A percentile compares a stretch with the other conserved stretches of the same genome.
phyloP scores from a whole-genome alignment of 1,284 basidiomycete genomes.

The Trichosporon asahii region DNA sequence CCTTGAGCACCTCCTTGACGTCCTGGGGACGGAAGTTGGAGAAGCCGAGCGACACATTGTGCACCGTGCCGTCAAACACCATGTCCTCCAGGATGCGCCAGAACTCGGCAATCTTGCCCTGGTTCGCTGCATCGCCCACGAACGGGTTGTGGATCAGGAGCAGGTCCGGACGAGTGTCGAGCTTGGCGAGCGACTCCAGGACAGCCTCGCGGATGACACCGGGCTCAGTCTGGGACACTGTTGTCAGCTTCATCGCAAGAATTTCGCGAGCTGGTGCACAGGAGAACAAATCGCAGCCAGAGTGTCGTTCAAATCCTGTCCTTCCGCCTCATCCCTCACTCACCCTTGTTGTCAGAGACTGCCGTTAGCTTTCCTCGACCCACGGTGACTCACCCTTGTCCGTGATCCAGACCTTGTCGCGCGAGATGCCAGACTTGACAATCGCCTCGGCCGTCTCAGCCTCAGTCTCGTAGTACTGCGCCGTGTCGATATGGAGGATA shows the following conservation, averaged over 20 bases:
- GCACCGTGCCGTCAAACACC: constrained; percentile 59
- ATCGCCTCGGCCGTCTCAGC: constrained; percentile 52
- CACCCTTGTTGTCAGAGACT: constrained; percentile 17
- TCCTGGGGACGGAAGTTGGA: constrained; percentile 47
- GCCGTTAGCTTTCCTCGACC: not conserved
- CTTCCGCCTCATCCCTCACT: not conserved
- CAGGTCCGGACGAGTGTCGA: constrained; percentile 37
- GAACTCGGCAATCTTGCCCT: constrained; percentile 32
- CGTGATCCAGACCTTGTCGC: constrained; percentile 55
- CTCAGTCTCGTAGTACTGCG: constrained; percentile 49
- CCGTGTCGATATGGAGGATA: constrained; percentile 47
- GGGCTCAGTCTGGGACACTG: not conserved
- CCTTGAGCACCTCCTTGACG: constrained; percentile 36
- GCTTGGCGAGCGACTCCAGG: constrained; percentile 26
- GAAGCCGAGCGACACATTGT: constrained; percentile 52
- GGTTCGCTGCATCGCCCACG: constrained; percentile 22
- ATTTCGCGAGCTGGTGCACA: too few relatives aligned
- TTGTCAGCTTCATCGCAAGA: not conserved
- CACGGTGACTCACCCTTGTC: constrained; percentile 53
- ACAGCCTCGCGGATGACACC: constrained; percentile 26
- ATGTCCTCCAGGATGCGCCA: constrained; percentile 45
- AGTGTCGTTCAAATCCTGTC: too few relatives aligned
- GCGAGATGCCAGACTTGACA: constrained; percentile 49
- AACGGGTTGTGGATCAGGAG: constrained; percentile 41
- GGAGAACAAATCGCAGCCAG: too few relatives aligned